These are phyloP conservation scores for Lasiodiplodia theobromae DNA, from an alignment of 2,329 filamentous ascomycete species.

Conservation along the genomic window DNA sequence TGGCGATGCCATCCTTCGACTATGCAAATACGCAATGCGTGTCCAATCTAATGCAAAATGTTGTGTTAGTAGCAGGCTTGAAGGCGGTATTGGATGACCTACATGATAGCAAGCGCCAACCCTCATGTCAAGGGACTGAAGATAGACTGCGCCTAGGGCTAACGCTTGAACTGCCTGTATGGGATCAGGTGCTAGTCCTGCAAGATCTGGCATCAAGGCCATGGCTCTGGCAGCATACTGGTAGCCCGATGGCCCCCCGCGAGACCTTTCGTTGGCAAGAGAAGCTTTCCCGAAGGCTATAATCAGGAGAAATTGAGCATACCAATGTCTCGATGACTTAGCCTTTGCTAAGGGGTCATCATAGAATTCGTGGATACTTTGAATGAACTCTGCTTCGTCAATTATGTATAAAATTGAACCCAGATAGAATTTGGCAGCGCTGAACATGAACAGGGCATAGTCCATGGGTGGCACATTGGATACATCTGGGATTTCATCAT, in stretches of 20 bases:
- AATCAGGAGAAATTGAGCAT: neutral
- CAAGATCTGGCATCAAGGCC: neutral
- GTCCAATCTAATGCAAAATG: neutral
- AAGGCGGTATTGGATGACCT: neutral
- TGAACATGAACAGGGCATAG: neutral
- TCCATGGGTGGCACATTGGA: neutral
- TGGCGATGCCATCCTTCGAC: slow-evolving; percentile 1
- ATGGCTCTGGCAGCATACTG: neutral
- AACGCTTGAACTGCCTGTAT: neutral
- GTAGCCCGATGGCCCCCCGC: neutral
- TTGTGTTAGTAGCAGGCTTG: neutral
- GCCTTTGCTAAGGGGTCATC: neutral
- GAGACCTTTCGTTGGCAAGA: no score
- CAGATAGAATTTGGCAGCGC: neutral
- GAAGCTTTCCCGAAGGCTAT: neutral
- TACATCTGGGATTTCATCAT: neutral
- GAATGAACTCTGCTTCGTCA: neutral
- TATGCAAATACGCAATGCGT: neutral
- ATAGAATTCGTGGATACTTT: neutral
- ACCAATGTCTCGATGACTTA: neutral
- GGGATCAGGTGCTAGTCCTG: neutral
- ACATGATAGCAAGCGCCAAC: neutral
- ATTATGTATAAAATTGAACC: neutral
- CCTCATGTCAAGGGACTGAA: slow-evolving; percentile 4
- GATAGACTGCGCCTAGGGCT: neutral